These are phyloP conservation scores for Daldinia loculata DNA, from an alignment of 495 filamentous ascomycete genomes.

Conservation along the genomic window DNA sequence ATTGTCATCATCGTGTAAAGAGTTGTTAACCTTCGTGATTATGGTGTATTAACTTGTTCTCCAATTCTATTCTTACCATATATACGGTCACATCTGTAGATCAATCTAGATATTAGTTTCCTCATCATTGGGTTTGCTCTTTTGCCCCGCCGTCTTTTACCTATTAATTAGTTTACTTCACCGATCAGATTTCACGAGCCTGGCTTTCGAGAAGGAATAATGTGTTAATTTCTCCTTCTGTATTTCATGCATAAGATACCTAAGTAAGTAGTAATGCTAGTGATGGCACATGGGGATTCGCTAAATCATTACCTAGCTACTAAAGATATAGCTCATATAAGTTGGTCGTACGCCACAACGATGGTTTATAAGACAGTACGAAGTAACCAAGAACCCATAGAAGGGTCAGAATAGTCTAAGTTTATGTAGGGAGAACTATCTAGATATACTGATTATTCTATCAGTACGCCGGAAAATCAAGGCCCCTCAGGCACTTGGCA, in stretches of 20 bases:
- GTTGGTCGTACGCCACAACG: too few species aligned
- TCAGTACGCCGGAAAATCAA: background rate
- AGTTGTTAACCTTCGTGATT: background rate
- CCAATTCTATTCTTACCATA: slow-evolving; percentile 4
- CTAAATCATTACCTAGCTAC: too few species aligned
- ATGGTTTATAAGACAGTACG: too few species aligned
- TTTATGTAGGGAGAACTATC: background rate
- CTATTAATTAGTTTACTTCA: background rate
- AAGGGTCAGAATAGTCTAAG: too few species aligned
- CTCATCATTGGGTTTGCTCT: background rate
- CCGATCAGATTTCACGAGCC: background rate
- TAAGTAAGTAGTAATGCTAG: background rate
- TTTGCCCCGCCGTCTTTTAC: background rate
- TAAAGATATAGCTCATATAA: too few species aligned
- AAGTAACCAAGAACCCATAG: too few species aligned
- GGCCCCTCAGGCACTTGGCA: background rate
- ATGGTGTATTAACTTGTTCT: background rate
- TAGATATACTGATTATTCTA: background rate
- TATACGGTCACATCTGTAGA: slow-evolving; percentile 9
- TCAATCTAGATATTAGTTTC: slow-evolving; percentile 12
- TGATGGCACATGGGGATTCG: too few species aligned
- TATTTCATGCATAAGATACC: background rate
- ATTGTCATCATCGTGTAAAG: slow-evolving; percentile 24
- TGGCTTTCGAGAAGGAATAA: background rate
- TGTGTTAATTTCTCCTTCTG: background rate